Conservation (phyloP, 2,329 filamentous ascomycete genomes). For the Zymoseptoria pseudotritici region DNA sequence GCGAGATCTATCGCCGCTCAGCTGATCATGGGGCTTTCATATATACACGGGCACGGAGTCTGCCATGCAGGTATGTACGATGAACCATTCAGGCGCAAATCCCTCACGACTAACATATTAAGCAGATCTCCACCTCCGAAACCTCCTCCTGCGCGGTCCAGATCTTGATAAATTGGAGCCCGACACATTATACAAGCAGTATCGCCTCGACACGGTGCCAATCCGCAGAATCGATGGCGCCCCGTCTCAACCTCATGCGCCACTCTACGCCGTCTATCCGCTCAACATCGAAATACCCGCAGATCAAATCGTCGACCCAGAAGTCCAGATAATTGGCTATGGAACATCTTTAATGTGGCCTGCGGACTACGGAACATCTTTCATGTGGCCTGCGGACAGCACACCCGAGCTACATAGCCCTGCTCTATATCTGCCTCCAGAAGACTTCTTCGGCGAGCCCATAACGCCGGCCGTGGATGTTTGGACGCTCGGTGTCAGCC, state of each 20-base stretch:
- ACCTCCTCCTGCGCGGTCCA: background rate
- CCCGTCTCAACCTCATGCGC: background rate
- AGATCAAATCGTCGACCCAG: background rate
- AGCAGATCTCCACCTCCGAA: background rate
- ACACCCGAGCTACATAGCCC: background rate
- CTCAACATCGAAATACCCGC: background rate
- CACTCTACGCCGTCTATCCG: background rate
- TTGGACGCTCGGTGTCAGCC: background rate
- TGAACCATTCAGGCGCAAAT: too few species aligned
- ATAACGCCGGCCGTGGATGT: background rate
- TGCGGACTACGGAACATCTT: background rate
- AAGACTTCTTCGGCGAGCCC: background rate
- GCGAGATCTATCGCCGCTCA: conserved; percentile 1
- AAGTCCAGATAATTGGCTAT: background rate
- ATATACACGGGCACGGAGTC: conserved; percentile 1
- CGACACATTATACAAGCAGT: background rate
- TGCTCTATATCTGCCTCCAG: background rate
- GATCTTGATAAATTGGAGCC: background rate
- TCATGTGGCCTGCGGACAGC: background rate
- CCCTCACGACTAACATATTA: too few species aligned
- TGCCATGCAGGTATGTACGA: background rate
- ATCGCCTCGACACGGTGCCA: background rate
- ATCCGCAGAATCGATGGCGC: background rate
- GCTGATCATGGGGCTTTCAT: conserved; percentile 1
- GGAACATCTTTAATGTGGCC: background rate